Evolutionary conservation across 768 basidiomycete species (phyloP).

Genomic region (Gyrodon lividus): DNA sequence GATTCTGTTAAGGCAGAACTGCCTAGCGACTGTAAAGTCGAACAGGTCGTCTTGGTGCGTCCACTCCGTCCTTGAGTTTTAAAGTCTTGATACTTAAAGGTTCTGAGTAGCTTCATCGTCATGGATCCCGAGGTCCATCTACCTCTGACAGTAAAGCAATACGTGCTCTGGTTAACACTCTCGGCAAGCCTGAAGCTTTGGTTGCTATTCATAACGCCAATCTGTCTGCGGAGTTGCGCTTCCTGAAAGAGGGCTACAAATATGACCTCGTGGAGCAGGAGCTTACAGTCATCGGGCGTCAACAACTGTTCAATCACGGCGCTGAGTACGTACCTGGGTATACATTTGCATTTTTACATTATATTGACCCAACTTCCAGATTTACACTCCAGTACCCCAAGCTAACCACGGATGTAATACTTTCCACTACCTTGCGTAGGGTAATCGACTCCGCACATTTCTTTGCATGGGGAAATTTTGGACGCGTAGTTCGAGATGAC

Average conservation of each 20-base stretch:
- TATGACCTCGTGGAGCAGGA: conserved; percentile 34
- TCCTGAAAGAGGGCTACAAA: conserved; percentile 35
- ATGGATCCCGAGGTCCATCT: conserved; percentile 35
- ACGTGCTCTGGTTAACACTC: conserved; percentile 28
- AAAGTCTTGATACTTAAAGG: no score
- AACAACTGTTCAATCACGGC: conserved; percentile 38
- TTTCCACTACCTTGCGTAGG: no score
- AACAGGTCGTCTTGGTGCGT: conserved; percentile 32
- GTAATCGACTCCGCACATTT: no score
- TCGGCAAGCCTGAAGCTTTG: conserved; percentile 20
- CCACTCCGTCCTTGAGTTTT: conserved; percentile 5
- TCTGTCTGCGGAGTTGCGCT: no score
- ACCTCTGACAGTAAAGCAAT: conserved; percentile 26
- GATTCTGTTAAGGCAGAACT: no score
- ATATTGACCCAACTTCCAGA: background rate
- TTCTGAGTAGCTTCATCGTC: no score
- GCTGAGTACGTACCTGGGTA: conserved; percentile 25
- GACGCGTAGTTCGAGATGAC: no score
- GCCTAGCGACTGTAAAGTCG: no score
- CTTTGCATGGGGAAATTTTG: no score
- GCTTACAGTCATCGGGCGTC: conserved; percentile 32
- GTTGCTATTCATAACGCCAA: conserved; percentile 23
- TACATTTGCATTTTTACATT: no score
- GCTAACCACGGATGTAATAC: background rate
- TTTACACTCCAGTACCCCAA: conserved; percentile 6